These are phyloP conservation scores for Chenopodium berlandieri DNA, from an alignment of 148 eudicot genomes.

Conservation along the genomic window DNA sequence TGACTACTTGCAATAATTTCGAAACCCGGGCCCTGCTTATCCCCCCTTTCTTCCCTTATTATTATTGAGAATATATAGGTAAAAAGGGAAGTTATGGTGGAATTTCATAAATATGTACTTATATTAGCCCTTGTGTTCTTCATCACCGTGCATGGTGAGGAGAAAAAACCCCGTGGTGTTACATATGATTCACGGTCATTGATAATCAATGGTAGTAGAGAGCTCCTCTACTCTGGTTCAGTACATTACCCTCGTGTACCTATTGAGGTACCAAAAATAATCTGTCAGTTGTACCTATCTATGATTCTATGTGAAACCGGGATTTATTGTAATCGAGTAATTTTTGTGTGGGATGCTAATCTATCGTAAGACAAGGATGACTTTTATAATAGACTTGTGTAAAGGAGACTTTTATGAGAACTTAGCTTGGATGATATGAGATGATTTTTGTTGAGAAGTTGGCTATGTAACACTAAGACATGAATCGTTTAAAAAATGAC, in stretches of 20 bases:
- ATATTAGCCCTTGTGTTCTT: slow-evolving; percentile 21
- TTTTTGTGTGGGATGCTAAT: no score
- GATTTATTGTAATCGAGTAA: no score
- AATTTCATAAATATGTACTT: slow-evolving; percentile 1
- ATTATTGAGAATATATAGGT: background rate
- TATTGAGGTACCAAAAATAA: slow-evolving; percentile 24
- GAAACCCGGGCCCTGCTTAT: background rate
- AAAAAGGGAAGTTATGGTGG: slow-evolving; percentile 6
- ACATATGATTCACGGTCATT: slow-evolving; percentile 46
- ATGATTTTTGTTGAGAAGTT: no score
- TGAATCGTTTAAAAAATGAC: background rate
- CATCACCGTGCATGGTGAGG: slow-evolving; percentile 13
- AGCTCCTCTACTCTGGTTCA: slow-evolving; percentile 48
- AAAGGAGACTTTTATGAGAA: no score
- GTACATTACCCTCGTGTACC: slow-evolving; percentile 56
- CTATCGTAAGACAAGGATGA: no score
- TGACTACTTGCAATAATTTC: slow-evolving; percentile 5
- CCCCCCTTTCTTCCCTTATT: background rate
- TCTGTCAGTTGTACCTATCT: background rate
- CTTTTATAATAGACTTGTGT: no score
- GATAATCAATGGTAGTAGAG: slow-evolving; percentile 42
- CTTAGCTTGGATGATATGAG: no score
- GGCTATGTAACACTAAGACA: background rate
- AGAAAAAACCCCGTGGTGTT: slow-evolving; percentile 11
- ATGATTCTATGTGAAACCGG: no score